A percentile compares a stretch with the other conserved stretches of the same genome.
Conservation (phyloP, 2,329 filamentous ascomycete genomes). For the Pseudogymnoascus sp. region DNA sequence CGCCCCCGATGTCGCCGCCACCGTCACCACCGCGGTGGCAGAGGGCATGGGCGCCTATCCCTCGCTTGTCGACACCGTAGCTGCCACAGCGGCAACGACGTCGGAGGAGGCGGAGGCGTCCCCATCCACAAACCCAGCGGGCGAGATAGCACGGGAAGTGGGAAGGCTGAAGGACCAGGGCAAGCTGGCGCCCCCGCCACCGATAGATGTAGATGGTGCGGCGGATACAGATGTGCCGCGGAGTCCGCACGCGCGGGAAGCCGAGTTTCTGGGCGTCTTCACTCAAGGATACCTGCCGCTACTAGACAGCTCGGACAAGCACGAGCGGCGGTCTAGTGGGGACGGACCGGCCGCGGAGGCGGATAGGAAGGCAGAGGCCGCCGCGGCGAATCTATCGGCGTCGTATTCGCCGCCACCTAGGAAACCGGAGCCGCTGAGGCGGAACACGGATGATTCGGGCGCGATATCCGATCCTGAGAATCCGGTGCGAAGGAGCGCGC, state of each 20-base stretch:
- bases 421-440: slow-evolving; percentile 19
- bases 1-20: slow-evolving; percentile 38
- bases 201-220: slow-evolving; percentile 22
- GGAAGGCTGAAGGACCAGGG: not conserved
- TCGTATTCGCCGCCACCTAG: not conserved
- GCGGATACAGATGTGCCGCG: slow-evolving; percentile 31
- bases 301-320: slow-evolving; percentile 36
- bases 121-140: not conserved
- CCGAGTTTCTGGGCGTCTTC: slow-evolving; percentile 54
- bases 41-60: slow-evolving; percentile 20
- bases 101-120: not conserved
- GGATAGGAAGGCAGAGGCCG: not conserved
- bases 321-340: slow-evolving; percentile 20
- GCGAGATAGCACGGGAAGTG: not conserved
- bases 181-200: not conserved
- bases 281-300: slow-evolving; percentile 54
- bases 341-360: slow-evolving; percentile 8
- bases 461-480: slow-evolving; percentile 44
- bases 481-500: slow-evolving; percentile 44
- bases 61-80: slow-evolving; percentile 15
- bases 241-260: slow-evolving; percentile 46
- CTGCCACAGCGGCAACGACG: not conserved
- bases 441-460: slow-evolving; percentile 32
- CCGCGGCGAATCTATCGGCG: not conserved
- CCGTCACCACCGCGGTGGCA: slow-evolving; percentile 36